Evolutionary conservation across 495 filamentous ascomycete genomes (phyloP).

Genomic region (Penicillium diatomitis): DNA sequence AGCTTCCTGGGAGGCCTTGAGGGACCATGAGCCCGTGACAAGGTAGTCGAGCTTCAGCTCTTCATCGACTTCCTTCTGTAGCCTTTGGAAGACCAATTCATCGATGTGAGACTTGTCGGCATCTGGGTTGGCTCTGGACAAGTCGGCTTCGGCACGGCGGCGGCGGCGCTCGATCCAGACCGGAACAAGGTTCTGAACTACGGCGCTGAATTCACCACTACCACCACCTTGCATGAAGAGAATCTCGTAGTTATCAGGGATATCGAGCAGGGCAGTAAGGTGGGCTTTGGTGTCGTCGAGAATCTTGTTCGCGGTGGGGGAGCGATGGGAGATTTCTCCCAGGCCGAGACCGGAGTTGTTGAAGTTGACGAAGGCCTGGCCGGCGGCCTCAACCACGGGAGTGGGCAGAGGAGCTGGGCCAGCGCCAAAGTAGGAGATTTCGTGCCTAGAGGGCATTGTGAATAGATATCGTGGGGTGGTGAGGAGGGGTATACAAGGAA

Average conservation of each 20-base stretch:
- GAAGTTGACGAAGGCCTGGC: conserved; percentile 72
- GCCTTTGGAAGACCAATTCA: conserved; percentile 44
- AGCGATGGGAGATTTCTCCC: conserved; percentile 85
- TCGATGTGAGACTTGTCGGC: conserved; percentile 31
- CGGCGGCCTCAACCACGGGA: conserved; percentile 61
- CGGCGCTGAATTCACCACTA: conserved; percentile 71
- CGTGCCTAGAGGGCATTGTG: conserved; percentile 36
- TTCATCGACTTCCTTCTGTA: conserved; percentile 53
- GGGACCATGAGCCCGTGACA: conserved; percentile 83
- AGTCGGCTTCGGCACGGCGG: conserved; percentile 23
- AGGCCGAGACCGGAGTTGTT: conserved; percentile 62
- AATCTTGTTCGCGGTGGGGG: conserved; percentile 61
- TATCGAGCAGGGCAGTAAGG: conserved; percentile 59
- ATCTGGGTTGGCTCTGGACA: conserved; percentile 22
- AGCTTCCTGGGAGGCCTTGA: conserved; percentile 87
- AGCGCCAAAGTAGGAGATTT: conserved; percentile 74
- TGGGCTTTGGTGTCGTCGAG: conserved; percentile 56
- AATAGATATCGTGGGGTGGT: neutral
- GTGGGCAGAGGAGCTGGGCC: conserved; percentile 80
- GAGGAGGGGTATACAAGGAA: conserved; percentile 3
- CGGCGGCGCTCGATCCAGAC: conserved; percentile 67
- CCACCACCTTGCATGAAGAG: conserved; percentile 79
- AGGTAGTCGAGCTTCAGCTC: conserved; percentile 79
- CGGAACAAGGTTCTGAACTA: conserved; percentile 69
- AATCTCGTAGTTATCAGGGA: conserved; percentile 68